Evolutionary conservation across 1,284 basidiomycete genomes (phyloP).

Genomic region (Spongispora temasekensis): DNA sequence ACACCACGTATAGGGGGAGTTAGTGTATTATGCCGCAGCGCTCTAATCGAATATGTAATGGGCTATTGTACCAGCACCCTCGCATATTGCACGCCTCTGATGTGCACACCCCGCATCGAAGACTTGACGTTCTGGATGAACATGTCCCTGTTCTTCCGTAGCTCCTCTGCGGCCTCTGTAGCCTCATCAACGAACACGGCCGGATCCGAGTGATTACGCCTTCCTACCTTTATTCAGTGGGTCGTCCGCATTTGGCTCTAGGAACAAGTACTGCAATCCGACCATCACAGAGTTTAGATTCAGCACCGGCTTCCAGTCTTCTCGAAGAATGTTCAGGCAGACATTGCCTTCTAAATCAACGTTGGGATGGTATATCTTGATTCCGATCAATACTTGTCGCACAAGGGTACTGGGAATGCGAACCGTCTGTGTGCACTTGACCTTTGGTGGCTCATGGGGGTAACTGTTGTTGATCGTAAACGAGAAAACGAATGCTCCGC

Average conservation of each 20-base stretch:
- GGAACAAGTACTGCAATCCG: slow-evolving; percentile 96
- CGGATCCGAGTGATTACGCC: neutral
- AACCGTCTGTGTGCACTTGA: slow-evolving; percentile 95
- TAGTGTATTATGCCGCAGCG: slow-evolving; percentile 34
- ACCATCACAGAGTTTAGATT: slow-evolving; percentile 98
- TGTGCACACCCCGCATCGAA: slow-evolving; percentile 77
- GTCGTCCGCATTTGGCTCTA: slow-evolving; percentile 98
- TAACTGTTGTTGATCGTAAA: slow-evolving; percentile 98
- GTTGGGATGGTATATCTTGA: slow-evolving; percentile 98
- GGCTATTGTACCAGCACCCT: slow-evolving; percentile 58
- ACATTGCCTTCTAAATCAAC: slow-evolving; percentile 97
- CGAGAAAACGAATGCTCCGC: slow-evolving; percentile 90
- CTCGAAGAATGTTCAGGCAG: slow-evolving; percentile 95
- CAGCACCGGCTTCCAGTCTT: slow-evolving; percentile 99
- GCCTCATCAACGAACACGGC: slow-evolving; percentile 14
- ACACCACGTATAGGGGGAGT: slow-evolving; percentile 90
- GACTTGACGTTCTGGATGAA: slow-evolving; percentile 83
- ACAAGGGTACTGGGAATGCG: slow-evolving; percentile 24
- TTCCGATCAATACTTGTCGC: slow-evolving; percentile 6
- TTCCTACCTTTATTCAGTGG: slow-evolving; percentile 93
- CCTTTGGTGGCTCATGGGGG: slow-evolving; percentile 98
- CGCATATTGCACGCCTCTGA: slow-evolving; percentile 80
- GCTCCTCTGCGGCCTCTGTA: slow-evolving; percentile 92
- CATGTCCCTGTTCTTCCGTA: slow-evolving; percentile 79
- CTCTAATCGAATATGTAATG: slow-evolving; percentile 3